These are phyloP conservation scores for Globisporangium recalcitrans DNA, from an alignment of 352 stramenopile species.

Conservation along the genomic window DNA sequence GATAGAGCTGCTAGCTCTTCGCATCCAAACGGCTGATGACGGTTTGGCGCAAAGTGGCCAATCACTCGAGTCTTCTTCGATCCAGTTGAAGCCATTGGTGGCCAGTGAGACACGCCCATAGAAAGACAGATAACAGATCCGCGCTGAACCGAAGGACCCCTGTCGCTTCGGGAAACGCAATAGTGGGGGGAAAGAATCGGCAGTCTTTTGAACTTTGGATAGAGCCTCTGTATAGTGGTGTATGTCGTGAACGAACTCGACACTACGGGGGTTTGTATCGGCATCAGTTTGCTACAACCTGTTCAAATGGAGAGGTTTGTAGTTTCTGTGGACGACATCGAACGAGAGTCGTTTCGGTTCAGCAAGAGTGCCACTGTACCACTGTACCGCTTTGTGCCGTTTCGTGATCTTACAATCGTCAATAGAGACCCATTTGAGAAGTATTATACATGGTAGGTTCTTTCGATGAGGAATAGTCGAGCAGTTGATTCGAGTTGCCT, in stretches of 20 bases:
- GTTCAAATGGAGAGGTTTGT: no score
- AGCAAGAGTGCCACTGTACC: background rate
- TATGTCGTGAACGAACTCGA: no score
- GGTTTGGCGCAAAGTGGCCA: no score
- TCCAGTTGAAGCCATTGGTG: constrained; percentile 18
- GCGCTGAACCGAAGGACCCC: constrained; percentile 3
- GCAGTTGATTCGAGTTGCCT: no score
- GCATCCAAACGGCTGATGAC: constrained; percentile 1
- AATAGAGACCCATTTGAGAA: background rate
- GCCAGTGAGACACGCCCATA: background rate
- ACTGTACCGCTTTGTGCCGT: background rate
- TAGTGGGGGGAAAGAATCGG: background rate
- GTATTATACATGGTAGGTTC: background rate
- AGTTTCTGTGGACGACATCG: background rate
- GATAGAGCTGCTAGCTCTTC: background rate
- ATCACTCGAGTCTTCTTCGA: constrained; percentile 2
- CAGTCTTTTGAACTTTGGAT: background rate
- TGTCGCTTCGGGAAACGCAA: background rate
- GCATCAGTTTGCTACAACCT: no score
- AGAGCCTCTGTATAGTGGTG: background rate
- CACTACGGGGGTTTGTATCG: no score
- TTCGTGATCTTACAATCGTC: background rate
- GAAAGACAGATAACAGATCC: constrained; percentile 6
- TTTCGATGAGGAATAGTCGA: no score
- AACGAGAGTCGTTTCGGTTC: background rate